Base-by-base conservation (phyloP, 768 basidiomycete species). In the Kwoniella sp. region DNA sequence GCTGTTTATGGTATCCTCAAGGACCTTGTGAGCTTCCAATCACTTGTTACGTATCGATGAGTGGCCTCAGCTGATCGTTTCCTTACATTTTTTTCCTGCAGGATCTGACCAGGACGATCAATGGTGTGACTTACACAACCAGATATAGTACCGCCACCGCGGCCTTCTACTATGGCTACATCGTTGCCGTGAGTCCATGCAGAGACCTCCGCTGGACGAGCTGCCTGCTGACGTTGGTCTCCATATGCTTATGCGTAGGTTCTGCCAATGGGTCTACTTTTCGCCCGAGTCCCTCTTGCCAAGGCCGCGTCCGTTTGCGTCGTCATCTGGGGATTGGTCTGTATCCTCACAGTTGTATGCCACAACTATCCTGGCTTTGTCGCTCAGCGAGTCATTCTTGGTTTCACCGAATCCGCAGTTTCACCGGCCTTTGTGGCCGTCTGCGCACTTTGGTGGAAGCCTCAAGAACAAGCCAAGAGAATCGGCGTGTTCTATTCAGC, bases 391-490 rank as follows among this genome's bases (percentile, higher is more conserved):
- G 65, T 81, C 53, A 74, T 77, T 47, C 67, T 81, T 1, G 80
- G 80, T 2, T 41, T 79, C 22, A 66, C 68, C 2, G 79, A 80
- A 57, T 71, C 72, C 3, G 73, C 77, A 15, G 79, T 82, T 63
- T 73, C 77, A 2, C 82, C 81, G 0, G 82, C 82, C 0, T 83
- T 83, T 65, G 75, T 83, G 13, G 69, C 79, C 28, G 63, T 83
- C 28, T 81, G 81, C 25, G 67, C 67, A 1, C 58, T 80, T 30
- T 83, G 82, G 82, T 83, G 82, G 65, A 78, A 75, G 29, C 80
- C 79, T 52, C 47, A 60, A 37, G 80, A 81, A 54, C 78, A 82
- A 63, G 79, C 82, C 2, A 69, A 72, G 4, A 58, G 82, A 0
- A 57, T 82, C 23, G 80, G 80, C 0, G 72, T 81, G 68, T 82